Base-by-base conservation (phyloP, 148 eudicot genomes). In the Cornus suecica region DNA sequence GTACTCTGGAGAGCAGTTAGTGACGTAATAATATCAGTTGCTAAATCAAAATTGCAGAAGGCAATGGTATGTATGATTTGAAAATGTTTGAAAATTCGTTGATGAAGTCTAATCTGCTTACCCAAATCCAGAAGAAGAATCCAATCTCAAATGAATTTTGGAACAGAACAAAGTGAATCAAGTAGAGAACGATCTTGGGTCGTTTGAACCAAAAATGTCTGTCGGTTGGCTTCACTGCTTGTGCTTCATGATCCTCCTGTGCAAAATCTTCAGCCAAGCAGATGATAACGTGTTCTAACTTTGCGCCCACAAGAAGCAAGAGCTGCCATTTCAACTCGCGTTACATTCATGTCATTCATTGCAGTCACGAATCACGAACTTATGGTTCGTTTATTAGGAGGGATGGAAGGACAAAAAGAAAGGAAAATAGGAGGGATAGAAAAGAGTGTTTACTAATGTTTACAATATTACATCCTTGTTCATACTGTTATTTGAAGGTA, bases 91-190 rank as follows among this genome's bases (percentile, higher is more conserved):
- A 10, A 6, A 37, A 37, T 37, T 37, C 42, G 9, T 37, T 37
- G 42, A 37, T 37, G 8, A 26, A 26, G 23, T 8, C 20, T 26
- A 63, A 63, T 75, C 15, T 70, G 66, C 92, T 89, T 83, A 94
- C 99, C 92, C 84, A 84, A 66, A 94, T 90, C 99, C 99, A 94
- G 68, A 90, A 74, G 70, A 94, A 87, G 87, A 94, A 94, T 5
- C 89, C 99, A 23, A 90, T 86, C 81, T 94, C 99, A 41, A 94
- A 94, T 11, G 99, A 84, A 77, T 94, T 94, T 80, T 94, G 99
- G 77, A 94, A 94, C 79, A 94, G 73, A 75, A 94, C 92, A 88
- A 94, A 94, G 90, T 92, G 99, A 48, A 94, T 90, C 87, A 92
- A 71, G 82, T 92, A 88, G 8, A 94, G 86, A 74, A 94, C 86